These are phyloP conservation scores for Tranzscheliella williamsii DNA, from an alignment of 1,284 basidiomycete species.

Conservation along the genomic window DNA sequence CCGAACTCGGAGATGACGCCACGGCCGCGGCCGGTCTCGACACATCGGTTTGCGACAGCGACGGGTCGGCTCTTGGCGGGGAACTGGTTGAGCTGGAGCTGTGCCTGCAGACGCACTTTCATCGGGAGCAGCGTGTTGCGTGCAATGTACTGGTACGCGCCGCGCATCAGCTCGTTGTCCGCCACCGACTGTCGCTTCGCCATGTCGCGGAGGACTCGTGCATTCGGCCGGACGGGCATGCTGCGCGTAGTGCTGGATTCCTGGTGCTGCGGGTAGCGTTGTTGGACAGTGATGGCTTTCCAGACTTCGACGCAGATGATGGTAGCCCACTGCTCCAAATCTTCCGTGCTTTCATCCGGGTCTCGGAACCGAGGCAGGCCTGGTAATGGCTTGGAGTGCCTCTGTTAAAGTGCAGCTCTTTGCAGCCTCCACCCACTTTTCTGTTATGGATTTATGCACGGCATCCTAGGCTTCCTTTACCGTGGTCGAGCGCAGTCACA, in stretches of 20 bases:
- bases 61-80: slow-evolving; percentile 78
- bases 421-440: background rate
- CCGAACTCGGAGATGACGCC: slow-evolving; percentile 88
- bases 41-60: slow-evolving; percentile 84
- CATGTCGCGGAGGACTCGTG: slow-evolving; percentile 55
- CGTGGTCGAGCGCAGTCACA: too few species aligned
- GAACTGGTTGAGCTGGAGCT: slow-evolving; percentile 87
- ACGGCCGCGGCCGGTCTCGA: slow-evolving; percentile 78
- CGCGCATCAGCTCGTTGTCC: slow-evolving; percentile 56
- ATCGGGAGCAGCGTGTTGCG: slow-evolving; percentile 57
- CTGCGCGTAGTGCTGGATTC: too few species aligned
- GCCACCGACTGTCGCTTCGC: slow-evolving; percentile 56
- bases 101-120: slow-evolving; percentile 90
- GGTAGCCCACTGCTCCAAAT: too few species aligned
- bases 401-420: too few species aligned
- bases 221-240: slow-evolving; percentile 52
- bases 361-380: too few species aligned
- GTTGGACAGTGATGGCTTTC: too few species aligned
- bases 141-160: slow-evolving; percentile 59
- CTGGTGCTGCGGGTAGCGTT: too few species aligned
- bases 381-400: too few species aligned
- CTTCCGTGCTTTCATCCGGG: too few species aligned
- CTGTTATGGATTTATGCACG: too few species aligned
- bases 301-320: too few species aligned
- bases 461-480: too few species aligned